Percentiles rank a stretch among this genome's conserved stretches.
These are phyloP conservation scores for Casaregolazyma lundiana DNA, from an alignment of 1,139 yeast genomes.

Conservation along the genomic window DNA sequence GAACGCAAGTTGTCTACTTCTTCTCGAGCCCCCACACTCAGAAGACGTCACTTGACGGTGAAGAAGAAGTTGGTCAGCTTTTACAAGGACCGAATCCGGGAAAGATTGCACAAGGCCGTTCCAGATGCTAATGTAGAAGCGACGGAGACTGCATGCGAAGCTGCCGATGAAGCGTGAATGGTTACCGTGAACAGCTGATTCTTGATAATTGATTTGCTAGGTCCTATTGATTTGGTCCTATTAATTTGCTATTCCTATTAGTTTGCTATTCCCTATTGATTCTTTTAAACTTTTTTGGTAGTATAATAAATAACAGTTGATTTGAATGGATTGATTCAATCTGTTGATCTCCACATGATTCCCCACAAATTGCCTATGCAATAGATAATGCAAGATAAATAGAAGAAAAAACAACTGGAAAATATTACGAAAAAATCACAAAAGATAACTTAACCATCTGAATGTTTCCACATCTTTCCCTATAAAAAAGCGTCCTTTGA, in stretches of 20 bases:
- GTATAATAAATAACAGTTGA: background rate
- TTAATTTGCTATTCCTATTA: too few species aligned
- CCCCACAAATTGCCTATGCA: background rate
- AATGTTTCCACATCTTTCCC: too few species aligned
- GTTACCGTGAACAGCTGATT: too few species aligned
- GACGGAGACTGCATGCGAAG: background rate
- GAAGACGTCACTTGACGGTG: background rate
- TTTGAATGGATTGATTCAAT: too few species aligned
- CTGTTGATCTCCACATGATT: background rate
- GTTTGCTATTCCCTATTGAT: background rate
- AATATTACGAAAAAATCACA: background rate
- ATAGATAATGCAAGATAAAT: background rate
- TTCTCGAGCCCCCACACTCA: background rate
- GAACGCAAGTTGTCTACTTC: background rate
- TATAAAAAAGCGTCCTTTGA: too few species aligned
- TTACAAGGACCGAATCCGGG: constrained; percentile 1
- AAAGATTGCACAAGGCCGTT: background rate
- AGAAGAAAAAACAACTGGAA: background rate
- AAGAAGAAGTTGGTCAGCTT: background rate
- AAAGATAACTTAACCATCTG: too few species aligned
- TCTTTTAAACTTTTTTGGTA: background rate
- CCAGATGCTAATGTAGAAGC: background rate
- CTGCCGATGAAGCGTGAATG: too few species aligned
- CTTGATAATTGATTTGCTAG: too few species aligned
- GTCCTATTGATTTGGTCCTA: background rate